Conservation (phyloP, 208 protist genomes). For the Vickermania spadyakhi region DNA sequence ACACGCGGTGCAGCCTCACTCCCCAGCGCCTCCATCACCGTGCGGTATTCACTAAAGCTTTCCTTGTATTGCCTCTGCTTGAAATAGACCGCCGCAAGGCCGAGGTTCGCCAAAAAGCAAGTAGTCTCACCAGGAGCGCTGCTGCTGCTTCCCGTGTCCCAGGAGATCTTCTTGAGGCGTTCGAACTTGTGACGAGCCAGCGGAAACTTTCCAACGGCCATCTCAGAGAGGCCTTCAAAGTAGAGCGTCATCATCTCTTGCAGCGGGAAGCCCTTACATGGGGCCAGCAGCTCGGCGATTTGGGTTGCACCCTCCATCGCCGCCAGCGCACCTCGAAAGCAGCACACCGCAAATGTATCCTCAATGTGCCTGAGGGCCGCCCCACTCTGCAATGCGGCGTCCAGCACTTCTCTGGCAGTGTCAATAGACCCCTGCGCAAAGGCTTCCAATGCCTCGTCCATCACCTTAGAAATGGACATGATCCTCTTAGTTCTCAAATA, state of each 20-base stretch:
- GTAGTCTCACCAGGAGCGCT: neutral
- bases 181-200: slow-evolving; percentile 60
- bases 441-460: slow-evolving; percentile 36
- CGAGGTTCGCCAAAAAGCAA: slow-evolving; percentile 57
- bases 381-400: slow-evolving; percentile 17
- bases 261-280: slow-evolving; percentile 6
- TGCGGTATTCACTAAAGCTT: slow-evolving; percentile 63
- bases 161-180: slow-evolving; percentile 13
- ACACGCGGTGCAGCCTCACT: slow-evolving; percentile 42
- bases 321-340: slow-evolving; percentile 57
- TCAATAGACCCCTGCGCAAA: slow-evolving; percentile 46
- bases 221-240: slow-evolving; percentile 57
- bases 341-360: slow-evolving; percentile 47
- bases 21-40: slow-evolving; percentile 52
- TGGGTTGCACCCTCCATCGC: slow-evolving; percentile 64
- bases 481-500: slow-evolving; percentile 3
- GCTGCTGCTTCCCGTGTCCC: slow-evolving; percentile 20
- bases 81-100: slow-evolving; percentile 62
- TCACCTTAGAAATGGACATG: slow-evolving; percentile 7
- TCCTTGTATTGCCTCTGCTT: slow-evolving; percentile 51
- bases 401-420: slow-evolving; percentile 32
- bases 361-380: slow-evolving; percentile 15
- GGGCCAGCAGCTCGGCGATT: slow-evolving; percentile 14
- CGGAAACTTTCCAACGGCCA: slow-evolving; percentile 43
- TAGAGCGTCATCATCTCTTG: slow-evolving; percentile 40